Evolutionary conservation across 2,329 filamentous ascomycete species (phyloP).

Genomic region (Diaporthe citriasiana): DNA sequence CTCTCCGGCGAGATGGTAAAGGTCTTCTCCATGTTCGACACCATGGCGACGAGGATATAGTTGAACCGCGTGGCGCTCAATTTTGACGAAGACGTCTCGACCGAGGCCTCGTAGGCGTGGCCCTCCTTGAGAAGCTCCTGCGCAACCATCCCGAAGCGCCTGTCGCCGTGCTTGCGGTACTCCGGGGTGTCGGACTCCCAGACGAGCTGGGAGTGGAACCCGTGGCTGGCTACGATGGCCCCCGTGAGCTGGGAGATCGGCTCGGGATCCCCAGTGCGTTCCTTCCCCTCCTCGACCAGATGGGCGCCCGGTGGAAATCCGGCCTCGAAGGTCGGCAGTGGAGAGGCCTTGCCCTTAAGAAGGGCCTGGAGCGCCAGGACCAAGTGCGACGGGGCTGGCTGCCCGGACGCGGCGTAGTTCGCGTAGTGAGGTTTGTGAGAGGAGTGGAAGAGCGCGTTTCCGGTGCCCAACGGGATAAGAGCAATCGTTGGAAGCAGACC

Average conservation of each 20-base stretch:
- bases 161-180: conserved; percentile 82
- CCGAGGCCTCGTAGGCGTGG: conserved; percentile 64
- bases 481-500: conserved; percentile 60
- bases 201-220: conserved; percentile 88
- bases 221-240: conserved; percentile 90
- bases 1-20: conserved; percentile 86
- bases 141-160: conserved; percentile 89
- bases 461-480: conserved; percentile 74
- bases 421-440: conserved; percentile 70
- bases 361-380: conserved; percentile 65
- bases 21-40: conserved; percentile 84
- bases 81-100: conserved; percentile 50
- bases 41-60: conserved; percentile 82
- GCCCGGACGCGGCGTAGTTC: conserved; percentile 56
- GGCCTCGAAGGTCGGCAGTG: conserved; percentile 74
- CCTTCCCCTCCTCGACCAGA: conserved; percentile 53
- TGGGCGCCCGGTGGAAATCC: conserved; percentile 71
- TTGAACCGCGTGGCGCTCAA: conserved; percentile 66
- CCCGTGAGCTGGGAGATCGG: conserved; percentile 69
- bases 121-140: conserved; percentile 75
- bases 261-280: conserved; percentile 38
- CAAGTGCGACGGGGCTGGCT: conserved; percentile 56
- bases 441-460: conserved; percentile 75
- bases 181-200: conserved; percentile 90
- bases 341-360: conserved; percentile 66